These are phyloP conservation scores for Pleurotus citrinopileatus DNA, from an alignment of 768 basidiomycete species.

Conservation along the genomic window DNA sequence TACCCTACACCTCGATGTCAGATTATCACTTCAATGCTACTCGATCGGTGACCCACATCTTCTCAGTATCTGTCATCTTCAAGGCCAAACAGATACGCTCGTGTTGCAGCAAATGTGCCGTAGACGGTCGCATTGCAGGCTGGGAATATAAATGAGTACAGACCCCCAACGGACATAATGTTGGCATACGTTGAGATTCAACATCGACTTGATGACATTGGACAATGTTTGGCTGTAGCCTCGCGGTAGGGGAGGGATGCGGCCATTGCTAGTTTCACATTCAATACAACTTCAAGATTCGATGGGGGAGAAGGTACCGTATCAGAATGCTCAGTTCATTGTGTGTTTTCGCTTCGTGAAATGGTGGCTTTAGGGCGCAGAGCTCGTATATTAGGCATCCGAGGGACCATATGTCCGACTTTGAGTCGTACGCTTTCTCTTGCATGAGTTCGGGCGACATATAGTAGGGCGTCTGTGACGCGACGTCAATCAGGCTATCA, in stretches of 20 bases:
- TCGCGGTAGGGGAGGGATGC: slow-evolving; percentile 87
- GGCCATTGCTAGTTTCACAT: slow-evolving; percentile 52
- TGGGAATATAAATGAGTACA: too few relatives aligned
- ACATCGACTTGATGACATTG: slow-evolving; percentile 82
- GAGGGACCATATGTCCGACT: slow-evolving; percentile 98
- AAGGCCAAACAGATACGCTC: slow-evolving; percentile 70
- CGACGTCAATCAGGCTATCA: not conserved
- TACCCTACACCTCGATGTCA: slow-evolving; percentile 40
- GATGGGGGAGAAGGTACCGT: slow-evolving; percentile 40
- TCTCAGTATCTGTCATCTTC: slow-evolving; percentile 75
- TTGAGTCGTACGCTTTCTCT: slow-evolving; percentile 96
- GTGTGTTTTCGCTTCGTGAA: slow-evolving; percentile 91
- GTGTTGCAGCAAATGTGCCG: slow-evolving; percentile 75
- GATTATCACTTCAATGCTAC: not conserved
- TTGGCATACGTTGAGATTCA: slow-evolving; percentile 68
- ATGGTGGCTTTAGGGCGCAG: slow-evolving; percentile 90
- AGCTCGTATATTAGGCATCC: slow-evolving; percentile 97
- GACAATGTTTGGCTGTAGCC: slow-evolving; percentile 75
- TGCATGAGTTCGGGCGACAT: slow-evolving; percentile 99
- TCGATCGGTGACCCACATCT: slow-evolving; percentile 50
- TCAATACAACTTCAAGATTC: not conserved
- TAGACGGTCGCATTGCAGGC: slow-evolving; percentile 88
- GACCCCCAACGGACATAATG: too few relatives aligned
- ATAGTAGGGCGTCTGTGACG: slow-evolving; percentile 89
- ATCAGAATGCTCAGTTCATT: slow-evolving; percentile 81